Conservation (phyloP, 805 yeast genomes). For the Torulaspora quercuum region DNA sequence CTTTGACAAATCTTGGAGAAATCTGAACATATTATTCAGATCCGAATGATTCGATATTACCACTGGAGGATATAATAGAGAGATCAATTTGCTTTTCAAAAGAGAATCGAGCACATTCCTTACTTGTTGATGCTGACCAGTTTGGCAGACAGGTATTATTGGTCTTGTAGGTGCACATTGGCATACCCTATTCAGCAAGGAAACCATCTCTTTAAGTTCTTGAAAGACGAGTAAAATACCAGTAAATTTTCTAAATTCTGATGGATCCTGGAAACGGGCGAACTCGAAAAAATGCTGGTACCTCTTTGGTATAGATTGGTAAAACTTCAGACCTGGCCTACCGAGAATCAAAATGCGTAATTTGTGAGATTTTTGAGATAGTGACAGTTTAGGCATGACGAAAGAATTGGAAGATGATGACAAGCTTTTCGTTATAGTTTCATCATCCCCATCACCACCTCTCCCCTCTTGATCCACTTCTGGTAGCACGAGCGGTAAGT, state of each 20-base stretch:
- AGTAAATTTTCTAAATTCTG: slow-evolving; percentile 18
- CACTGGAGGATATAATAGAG: slow-evolving; percentile 28
- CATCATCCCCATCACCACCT: slow-evolving; percentile 20
- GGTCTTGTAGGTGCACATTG: slow-evolving; percentile 21
- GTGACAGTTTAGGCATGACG: slow-evolving; percentile 35
- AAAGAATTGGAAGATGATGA: slow-evolving; percentile 32
- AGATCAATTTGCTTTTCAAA: slow-evolving; percentile 21
- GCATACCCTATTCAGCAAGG: slow-evolving; percentile 25
- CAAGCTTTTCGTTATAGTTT: slow-evolving; percentile 26
- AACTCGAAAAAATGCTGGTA: slow-evolving; percentile 26
- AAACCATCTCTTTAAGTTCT: slow-evolving; percentile 27
- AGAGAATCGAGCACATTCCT: slow-evolving; percentile 25
- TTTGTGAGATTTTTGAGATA: slow-evolving; percentile 21
- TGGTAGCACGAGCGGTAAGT: slow-evolving; percentile 10
- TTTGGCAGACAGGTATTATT: slow-evolving; percentile 29
- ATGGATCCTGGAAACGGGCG: slow-evolving; percentile 21
- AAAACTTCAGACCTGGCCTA: slow-evolving; percentile 27
- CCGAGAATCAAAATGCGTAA: slow-evolving; percentile 30
- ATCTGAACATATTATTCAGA: slow-evolving; percentile 21
- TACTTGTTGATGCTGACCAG: slow-evolving; percentile 30
- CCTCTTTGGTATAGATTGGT: slow-evolving; percentile 24
- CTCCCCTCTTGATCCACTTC: slow-evolving; percentile 10
- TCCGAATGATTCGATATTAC: slow-evolving; percentile 25
- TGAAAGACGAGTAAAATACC: slow-evolving; percentile 27
- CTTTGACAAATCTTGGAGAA: slow-evolving; percentile 20